phyloP scores from a whole-genome alignment of 2,329 filamentous ascomycete species.

The Zymoseptoria ardabiliae region DNA sequence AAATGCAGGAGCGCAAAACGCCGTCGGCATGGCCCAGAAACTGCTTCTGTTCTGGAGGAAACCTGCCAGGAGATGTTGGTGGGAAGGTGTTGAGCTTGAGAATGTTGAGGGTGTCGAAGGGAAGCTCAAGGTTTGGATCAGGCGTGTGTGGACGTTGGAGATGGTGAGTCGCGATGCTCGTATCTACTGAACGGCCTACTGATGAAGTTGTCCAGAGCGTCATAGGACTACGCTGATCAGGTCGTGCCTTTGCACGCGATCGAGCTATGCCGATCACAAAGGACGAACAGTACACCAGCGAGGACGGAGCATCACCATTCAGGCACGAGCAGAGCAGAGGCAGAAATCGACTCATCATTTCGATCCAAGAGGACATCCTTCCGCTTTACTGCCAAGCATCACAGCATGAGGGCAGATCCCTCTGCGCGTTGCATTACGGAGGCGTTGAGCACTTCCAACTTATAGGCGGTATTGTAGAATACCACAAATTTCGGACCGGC shows the following conservation, averaged over 20 bases:
- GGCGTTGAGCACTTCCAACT: neutral
- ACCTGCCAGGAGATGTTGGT: conserved; percentile 93
- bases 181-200: neutral
- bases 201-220: conserved; percentile 19
- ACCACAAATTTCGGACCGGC: neutral
- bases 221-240: conserved; percentile 23
- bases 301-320: neutral
- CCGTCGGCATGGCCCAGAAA: conserved; percentile 97
- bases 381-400: neutral
- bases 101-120: conserved; percentile 85
- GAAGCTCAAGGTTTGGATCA: conserved; percentile 94
- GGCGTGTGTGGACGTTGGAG: conserved; percentile 95
- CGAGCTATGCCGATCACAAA: neutral
- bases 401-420: neutral
- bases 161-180: conserved; percentile 52
- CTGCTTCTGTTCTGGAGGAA: conserved; percentile 96
- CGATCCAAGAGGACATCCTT: neutral
- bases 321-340: neutral
- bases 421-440: no score
- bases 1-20: conserved; percentile 62
- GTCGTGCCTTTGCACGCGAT: neutral
- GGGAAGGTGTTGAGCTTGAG: conserved; percentile 91
- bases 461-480: neutral
- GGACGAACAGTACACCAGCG: neutral
- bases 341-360: neutral